Evolutionary conservation across 345 rosid species (phyloP), one percentile per base, ranked within the genome.

Genomic region (Salix udensis): DNA sequence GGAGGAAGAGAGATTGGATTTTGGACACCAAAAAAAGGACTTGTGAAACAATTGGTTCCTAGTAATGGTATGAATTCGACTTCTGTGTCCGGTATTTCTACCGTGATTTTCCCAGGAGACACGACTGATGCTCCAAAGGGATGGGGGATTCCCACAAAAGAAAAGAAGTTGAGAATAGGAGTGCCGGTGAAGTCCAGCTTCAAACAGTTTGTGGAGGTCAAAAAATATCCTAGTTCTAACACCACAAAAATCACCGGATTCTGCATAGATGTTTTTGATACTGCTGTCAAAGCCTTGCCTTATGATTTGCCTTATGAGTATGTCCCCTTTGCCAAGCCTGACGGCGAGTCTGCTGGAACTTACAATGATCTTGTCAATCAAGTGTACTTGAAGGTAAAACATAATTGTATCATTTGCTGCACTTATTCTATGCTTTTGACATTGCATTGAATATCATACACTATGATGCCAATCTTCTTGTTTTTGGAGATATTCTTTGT

Each of bases 211-310:
- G 68, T 85, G 21, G 53, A 78, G 5, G 71, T 79, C 9, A 67
- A 24, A 36, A 84, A 7, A 36, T 36, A 71, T 72, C 52, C 77
- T 31, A 76, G 67, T 21, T 89, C 89, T 46, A 70, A 77, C 44
- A 7, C 65, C 26, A 8, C 52, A 4, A 39, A 44, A 55, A 73
- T 90, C 75, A 70, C 85, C 30, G 98, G 98, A 44, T 94, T 82
- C 87, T 90, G 97, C 87, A 88, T 91, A 36, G 98, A 92, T 69
- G 91, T 94, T 36, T 94, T 92, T 78, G 81, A 66, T 37, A 89
- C 91, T 4, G 97, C 89, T 11, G n/a, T 90, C 52, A 89, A 86
- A 65, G 76, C 86, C 77, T 79, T 94, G 81, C 97, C 97, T 18
- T 94, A 94, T 76, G 93, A 94, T 68, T 86, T 92, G 72, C 91